These are phyloP conservation scores for Cercospora sp. DNA, from an alignment of 2,329 filamentous ascomycete genomes.

Conservation along the genomic window DNA sequence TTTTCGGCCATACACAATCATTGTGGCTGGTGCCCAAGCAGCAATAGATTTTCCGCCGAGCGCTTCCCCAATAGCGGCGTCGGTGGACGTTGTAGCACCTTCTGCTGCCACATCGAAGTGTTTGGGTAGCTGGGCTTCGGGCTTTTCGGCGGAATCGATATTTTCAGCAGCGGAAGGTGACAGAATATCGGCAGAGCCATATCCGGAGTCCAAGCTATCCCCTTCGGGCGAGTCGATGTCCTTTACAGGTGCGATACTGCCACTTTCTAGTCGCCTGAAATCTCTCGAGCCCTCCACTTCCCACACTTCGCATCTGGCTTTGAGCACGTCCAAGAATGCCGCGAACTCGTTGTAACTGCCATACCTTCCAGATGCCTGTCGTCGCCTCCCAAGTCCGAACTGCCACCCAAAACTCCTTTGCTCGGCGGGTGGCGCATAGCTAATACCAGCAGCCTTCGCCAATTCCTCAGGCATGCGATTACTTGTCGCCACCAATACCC, in stretches of 20 bases:
- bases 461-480: slow-evolving; percentile 84
- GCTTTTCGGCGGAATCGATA: not conserved
- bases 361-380: slow-evolving; percentile 52
- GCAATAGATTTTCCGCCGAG: slow-evolving; percentile 18
- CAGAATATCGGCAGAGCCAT: slow-evolving; percentile 9
- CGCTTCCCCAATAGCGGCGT: slow-evolving; percentile 24
- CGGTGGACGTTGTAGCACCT: slow-evolving; percentile 19
- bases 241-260: slow-evolving; percentile 31
- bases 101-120: slow-evolving; percentile 23
- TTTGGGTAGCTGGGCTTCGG: slow-evolving; percentile 21
- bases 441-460: slow-evolving; percentile 70
- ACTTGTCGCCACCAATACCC: slow-evolving; percentile 76
- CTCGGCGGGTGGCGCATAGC: slow-evolving; percentile 60
- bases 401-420: slow-evolving; percentile 48
- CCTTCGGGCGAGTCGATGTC: slow-evolving; percentile 23
- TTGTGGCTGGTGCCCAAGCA: slow-evolving; percentile 48
- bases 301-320: slow-evolving; percentile 78
- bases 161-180: not conserved
- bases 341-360: slow-evolving; percentile 71
- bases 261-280: slow-evolving; percentile 61
- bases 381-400: slow-evolving; percentile 39
- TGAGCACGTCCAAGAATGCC: slow-evolving; percentile 72
- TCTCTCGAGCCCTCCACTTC: slow-evolving; percentile 76
- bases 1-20: slow-evolving; percentile 64
- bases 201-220: slow-evolving; percentile 23